Evolutionary conservation across 345 rosid species (phyloP).

Genomic region (Lepidium didymum): DNA sequence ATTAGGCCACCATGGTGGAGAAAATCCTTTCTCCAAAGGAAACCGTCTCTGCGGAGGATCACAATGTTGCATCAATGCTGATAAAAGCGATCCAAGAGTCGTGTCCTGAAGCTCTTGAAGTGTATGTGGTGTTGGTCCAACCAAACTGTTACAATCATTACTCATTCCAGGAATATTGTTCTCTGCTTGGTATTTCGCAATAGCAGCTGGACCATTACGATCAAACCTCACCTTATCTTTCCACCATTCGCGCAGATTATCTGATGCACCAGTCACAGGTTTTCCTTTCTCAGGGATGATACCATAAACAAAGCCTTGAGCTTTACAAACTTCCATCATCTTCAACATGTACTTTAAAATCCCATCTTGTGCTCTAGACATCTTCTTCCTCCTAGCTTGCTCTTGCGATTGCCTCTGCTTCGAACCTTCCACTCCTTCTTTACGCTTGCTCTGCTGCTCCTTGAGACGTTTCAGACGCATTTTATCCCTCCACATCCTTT

Average conservation of each 20-base stretch:
- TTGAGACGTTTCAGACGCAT: slow-evolving; percentile 57
- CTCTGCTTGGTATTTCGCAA: slow-evolving; percentile 52
- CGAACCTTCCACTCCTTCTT: slow-evolving; percentile 36
- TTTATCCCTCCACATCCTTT: slow-evolving; percentile 74
- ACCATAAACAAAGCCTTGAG: slow-evolving; percentile 82
- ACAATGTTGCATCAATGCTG: slow-evolving; percentile 84
- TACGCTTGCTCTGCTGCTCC: slow-evolving; percentile 52
- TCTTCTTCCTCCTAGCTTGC: slow-evolving; percentile 83
- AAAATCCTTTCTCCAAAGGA: slow-evolving; percentile 75
- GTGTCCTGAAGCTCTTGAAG: slow-evolving; percentile 78
- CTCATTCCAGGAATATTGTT: slow-evolving; percentile 37
- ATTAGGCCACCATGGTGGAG: slow-evolving; percentile 89
- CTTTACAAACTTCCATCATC: slow-evolving; percentile 90
- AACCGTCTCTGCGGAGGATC: slow-evolving; percentile 80
- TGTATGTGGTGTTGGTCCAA: slow-evolving; percentile 46
- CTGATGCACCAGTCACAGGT: slow-evolving; percentile 89
- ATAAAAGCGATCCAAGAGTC: slow-evolving; percentile 73
- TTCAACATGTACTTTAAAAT: slow-evolving; percentile 78
- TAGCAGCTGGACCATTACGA: slow-evolving; percentile 79
- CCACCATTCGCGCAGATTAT: slow-evolving; percentile 89
- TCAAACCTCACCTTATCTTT: slow-evolving; percentile 83
- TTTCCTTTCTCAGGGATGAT: slow-evolving; percentile 87
- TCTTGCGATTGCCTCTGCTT: slow-evolving; percentile 69
- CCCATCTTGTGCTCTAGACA: slow-evolving; percentile 85
- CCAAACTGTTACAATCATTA: slow-evolving; percentile 28